phyloP scores from a whole-genome alignment of 1,284 basidiomycete species.

The Irpex sp. region DNA sequence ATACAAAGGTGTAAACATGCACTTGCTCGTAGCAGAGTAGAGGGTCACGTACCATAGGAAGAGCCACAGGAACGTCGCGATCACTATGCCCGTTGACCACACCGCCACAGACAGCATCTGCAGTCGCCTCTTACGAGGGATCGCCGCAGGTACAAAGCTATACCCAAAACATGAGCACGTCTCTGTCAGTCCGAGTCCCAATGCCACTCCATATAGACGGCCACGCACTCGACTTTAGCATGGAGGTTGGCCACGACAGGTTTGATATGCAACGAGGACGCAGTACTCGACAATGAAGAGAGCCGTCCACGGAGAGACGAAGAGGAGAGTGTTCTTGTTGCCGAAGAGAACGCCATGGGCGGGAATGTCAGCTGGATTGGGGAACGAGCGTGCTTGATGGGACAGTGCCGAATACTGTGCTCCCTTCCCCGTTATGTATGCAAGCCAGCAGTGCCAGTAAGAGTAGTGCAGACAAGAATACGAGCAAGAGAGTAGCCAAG shows the following conservation, averaged over 20 bases:
- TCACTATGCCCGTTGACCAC: conserved; percentile 82
- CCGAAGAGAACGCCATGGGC: conserved; percentile 21
- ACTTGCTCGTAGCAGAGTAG: not conserved
- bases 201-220: not conserved
- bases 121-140: conserved; percentile 77
- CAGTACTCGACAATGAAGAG: conserved; percentile 51
- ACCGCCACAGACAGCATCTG: conserved; percentile 86
- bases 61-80: conserved; percentile 70
- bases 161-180: too few species aligned
- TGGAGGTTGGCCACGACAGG: conserved; percentile 55
- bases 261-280: conserved; percentile 50
- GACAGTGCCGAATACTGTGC: not conserved
- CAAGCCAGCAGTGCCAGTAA: too few species aligned
- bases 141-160: conserved; percentile 70
- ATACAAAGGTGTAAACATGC: not conserved
- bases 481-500: not conserved
- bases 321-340: conserved; percentile 30
- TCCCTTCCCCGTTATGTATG: not conserved
- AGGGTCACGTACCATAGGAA: conserved; percentile 64
- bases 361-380: not conserved
- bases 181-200: too few species aligned
- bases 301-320: conserved; percentile 50
- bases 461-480: not conserved
- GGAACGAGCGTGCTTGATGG: not conserved
- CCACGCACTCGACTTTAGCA: conserved; percentile 65